A percentile compares a stretch with the other conserved stretches of the same genome.
Conservation (phyloP, 2,329 filamentous ascomycete genomes). For the Diaporthe australafricana region DNA sequence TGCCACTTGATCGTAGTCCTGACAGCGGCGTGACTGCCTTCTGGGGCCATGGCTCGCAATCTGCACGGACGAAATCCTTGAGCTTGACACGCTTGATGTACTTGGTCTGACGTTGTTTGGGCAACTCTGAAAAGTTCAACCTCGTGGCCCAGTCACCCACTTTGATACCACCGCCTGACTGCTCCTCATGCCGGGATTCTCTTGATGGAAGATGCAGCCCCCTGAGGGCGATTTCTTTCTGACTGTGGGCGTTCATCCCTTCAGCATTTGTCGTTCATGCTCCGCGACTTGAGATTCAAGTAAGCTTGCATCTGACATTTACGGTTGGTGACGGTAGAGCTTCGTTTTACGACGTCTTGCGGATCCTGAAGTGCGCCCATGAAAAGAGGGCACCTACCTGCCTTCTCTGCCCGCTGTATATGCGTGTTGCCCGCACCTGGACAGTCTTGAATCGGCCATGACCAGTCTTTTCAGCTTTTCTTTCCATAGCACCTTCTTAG, state of each 20-base stretch:
- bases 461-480: background rate
- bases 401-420: background rate
- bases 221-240: slow-evolving; percentile 6
- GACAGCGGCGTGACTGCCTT: slow-evolving; percentile 31
- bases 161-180: slow-evolving; percentile 29
- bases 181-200: slow-evolving; percentile 8
- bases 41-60: slow-evolving; percentile 13
- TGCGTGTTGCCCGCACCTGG: background rate
- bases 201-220: background rate
- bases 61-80: slow-evolving; percentile 18
- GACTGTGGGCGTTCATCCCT: slow-evolving; percentile 13
- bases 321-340: slow-evolving; percentile 29
- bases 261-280: slow-evolving; percentile 28
- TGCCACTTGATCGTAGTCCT: slow-evolving; percentile 35
- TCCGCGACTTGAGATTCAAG: slow-evolving; percentile 36
- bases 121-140: background rate
- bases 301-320: slow-evolving; percentile 36
- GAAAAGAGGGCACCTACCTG: slow-evolving; percentile 6
- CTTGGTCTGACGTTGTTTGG: slow-evolving; percentile 31
- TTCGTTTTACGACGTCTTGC: background rate
- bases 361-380: slow-evolving; percentile 8
- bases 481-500: slow-evolving; percentile 16
- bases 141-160: slow-evolving; percentile 3
- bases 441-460: slow-evolving; percentile 8
- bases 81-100: slow-evolving; percentile 27